Evolutionary conservation across 1,139 yeast species (phyloP), one percentile per base, ranked within the genome.

Genomic region (Nadsonia commutata): DNA sequence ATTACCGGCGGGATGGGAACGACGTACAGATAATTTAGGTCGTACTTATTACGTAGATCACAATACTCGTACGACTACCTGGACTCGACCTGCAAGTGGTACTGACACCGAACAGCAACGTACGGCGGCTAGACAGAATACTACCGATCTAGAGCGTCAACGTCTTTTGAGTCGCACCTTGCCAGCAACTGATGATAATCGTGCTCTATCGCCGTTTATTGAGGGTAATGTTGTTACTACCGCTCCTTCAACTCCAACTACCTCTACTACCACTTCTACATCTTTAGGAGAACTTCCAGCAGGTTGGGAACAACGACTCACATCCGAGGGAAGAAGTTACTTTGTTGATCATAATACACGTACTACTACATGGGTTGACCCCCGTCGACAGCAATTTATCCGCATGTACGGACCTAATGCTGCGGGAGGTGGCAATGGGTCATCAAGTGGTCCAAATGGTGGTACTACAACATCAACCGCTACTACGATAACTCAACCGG

Each of bases 321-420:
- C 99, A 4, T 95, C 95, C 38, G 98, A 90, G 64, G 99, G 98
- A 36, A 76, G 98, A 59, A 94, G 97, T 13, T 90, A 90, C 65
- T 90, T 88, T 62, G 98, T 90, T 44, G 99, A 90, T 63, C 98
- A 90, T 67, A 90, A 90, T 63, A 90, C 98, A 17, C 77, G 98
- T 62, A 90, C 99, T 0, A 90, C 99, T 3, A 93, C 99, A 3
- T 90, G 98, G 98, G 98, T 90, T 43, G 98, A 90, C 63, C 98
- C 98, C 51, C 77, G 98, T 65, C 79, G 98, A 65, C 98, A 90
- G 65, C 99, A 90, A 67, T 90, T 86, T 63, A 93, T 90, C 54
- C 82, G 97, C 60, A 86, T 94, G 50, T 86, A 83, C 62, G 95
- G 51, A 21, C 56, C 57, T 3, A 56, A 60, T 18, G 56, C 85